Conservation (phyloP, 768 basidiomycete genomes). For the Suillus hirtellus region DNA sequence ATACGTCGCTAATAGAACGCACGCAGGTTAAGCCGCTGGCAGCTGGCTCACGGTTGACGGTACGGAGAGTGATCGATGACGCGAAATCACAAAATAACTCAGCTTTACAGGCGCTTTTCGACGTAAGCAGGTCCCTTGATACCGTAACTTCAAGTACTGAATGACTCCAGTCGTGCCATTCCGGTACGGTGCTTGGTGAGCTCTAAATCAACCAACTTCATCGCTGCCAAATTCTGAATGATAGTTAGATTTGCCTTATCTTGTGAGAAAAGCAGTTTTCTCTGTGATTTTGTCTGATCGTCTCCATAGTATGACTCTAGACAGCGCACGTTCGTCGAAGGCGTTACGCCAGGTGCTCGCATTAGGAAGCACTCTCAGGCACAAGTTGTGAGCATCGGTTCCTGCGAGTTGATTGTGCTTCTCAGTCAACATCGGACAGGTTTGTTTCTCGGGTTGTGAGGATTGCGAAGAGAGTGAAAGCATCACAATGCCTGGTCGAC, state of each 20-base stretch:
- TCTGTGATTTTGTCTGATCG: not conserved
- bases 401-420: not conserved
- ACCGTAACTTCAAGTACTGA: not conserved
- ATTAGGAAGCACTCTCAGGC: not conserved
- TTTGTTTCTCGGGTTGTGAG: conserved; percentile 6
- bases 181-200: conserved; percentile 8
- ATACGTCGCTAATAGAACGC: not conserved
- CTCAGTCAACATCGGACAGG: not conserved
- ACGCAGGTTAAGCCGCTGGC: conserved; percentile 1
- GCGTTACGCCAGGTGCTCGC: conserved; percentile 1
- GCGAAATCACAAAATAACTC: not conserved
- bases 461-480: conserved; percentile 6
- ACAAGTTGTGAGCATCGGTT: not conserved
- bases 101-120: not conserved
- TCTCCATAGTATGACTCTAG: not conserved
- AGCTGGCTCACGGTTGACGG: conserved; percentile 7
- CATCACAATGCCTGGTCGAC: not conserved
- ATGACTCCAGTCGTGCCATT: not conserved
- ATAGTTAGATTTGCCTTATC: conserved; percentile 4
- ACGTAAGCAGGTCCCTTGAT: not conserved
- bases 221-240: not conserved
- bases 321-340: not conserved
- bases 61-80: not conserved
- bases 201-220: not conserved
- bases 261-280: not conserved